Percentiles rank a stretch among this genome's conserved stretches.
These are phyloP conservation scores for Tephrocybe sp. DNA, from an alignment of 768 basidiomycete species.

Conservation along the genomic window DNA sequence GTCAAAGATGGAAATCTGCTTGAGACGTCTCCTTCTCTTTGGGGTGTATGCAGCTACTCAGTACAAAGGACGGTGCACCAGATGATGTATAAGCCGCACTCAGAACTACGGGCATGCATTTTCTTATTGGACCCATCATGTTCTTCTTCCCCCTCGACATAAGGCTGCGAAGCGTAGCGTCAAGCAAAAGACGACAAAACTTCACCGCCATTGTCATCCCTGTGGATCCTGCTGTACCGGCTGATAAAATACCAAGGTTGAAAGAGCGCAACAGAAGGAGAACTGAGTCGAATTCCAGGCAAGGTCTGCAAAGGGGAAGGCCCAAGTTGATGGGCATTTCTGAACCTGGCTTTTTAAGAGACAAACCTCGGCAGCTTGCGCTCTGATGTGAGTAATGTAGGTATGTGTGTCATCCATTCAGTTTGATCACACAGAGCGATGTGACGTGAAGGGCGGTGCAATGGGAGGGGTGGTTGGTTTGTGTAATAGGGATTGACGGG, in stretches of 20 bases:
- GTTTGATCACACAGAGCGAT: not conserved
- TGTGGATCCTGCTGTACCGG: too few relatives aligned
- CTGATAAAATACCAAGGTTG: too few relatives aligned
- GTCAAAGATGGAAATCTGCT: not conserved
- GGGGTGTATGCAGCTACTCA: not conserved
- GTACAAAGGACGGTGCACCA: not conserved
- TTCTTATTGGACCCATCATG: not conserved
- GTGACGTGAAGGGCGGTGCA: not conserved
- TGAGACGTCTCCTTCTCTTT: not conserved
- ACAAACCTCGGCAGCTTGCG: too few relatives aligned
- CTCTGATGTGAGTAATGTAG: not conserved
- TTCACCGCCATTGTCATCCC: not conserved
- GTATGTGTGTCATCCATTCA: not conserved
- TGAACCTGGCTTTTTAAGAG: too few relatives aligned
- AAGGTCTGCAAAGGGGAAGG: not conserved
- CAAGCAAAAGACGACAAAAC: not conserved
- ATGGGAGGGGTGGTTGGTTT: not conserved
- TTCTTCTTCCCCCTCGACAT: too few relatives aligned
- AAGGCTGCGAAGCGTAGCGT: too few relatives aligned
- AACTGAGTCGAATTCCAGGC: too few relatives aligned
- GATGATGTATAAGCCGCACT: not conserved
- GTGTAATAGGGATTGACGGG: not conserved
- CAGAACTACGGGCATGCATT: not conserved
- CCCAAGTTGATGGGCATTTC: not conserved
- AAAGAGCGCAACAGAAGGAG: too few relatives aligned